Evolutionary conservation across 225 moss, liverwort and hornwort species (phyloP).

Genomic region (Lunularia cruciata): DNA sequence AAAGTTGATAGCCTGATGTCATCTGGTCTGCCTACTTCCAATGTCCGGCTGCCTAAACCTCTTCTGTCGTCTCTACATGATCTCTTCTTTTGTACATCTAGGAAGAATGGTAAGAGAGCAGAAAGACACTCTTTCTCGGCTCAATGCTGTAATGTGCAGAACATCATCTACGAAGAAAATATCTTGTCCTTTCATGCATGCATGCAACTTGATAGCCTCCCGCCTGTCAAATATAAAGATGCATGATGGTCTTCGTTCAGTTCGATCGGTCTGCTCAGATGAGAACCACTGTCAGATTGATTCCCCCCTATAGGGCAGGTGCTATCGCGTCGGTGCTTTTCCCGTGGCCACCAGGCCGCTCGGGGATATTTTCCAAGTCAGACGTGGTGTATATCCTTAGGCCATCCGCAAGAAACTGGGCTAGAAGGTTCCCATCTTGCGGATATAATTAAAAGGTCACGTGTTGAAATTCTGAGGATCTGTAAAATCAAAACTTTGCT

Average conservation of each 20-base stretch:
- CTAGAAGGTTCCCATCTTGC: neutral
- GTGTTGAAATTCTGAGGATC: neutral
- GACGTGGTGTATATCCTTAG: neutral
- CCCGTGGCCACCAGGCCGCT: neutral
- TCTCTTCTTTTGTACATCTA: conserved; percentile 22
- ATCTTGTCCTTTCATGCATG: neutral
- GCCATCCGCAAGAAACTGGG: neutral
- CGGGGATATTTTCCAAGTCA: conserved; percentile 1
- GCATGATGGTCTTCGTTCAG: no score
- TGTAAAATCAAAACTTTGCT: neutral
- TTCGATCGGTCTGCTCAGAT: conserved; percentile 1
- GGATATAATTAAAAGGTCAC: neutral
- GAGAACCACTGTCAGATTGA: neutral
- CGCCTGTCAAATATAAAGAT: neutral
- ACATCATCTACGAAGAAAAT: neutral
- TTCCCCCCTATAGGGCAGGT: neutral
- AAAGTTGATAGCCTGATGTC: conserved; percentile 1
- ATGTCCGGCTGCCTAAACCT: conserved; percentile 16
- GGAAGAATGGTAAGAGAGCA: conserved; percentile 9
- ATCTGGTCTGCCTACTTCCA: conserved; percentile 2
- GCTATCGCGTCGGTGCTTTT: neutral
- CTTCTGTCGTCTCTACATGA: conserved; percentile 12
- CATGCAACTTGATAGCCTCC: neutral
- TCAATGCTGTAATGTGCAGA: neutral
- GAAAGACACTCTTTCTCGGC: neutral